Percentiles rank a stretch among this genome's conserved stretches.
phyloP scores from a whole-genome alignment of 306 rosid species.

The Geum urbanum region DNA sequence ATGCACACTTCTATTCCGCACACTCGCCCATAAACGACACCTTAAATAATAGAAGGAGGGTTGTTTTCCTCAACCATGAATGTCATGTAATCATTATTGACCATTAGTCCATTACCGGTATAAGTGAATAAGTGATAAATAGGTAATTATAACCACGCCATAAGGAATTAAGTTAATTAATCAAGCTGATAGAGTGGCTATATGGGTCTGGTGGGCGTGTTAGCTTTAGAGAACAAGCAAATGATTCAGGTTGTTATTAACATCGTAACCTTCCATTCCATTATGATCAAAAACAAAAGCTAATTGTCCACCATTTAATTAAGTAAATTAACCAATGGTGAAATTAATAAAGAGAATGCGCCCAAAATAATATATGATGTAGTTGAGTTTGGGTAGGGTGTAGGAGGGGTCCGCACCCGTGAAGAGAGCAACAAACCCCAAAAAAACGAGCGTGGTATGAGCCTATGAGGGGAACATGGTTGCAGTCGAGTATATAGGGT shows the following conservation, averaged over 20 bases:
- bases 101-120: too few relatives aligned
- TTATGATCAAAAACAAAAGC: not conserved
- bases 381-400: not conserved
- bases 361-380: not conserved
- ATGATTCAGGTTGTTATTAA: slow-evolving; percentile 36
- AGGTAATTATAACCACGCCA: too few relatives aligned
- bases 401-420: slow-evolving; percentile 20
- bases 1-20: too few relatives aligned
- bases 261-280: slow-evolving; percentile 4
- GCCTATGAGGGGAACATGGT: slow-evolving; percentile 44
- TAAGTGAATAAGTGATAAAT: too few relatives aligned
- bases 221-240: slow-evolving; percentile 24
- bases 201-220: slow-evolving; percentile 4
- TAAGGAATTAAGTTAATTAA: not conserved
- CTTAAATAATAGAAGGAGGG: too few relatives aligned
- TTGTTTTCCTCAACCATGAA: too few relatives aligned
- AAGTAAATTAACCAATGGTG: not conserved
- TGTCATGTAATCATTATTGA: too few relatives aligned
- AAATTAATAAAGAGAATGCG: not conserved
- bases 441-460: slow-evolving; percentile 48
- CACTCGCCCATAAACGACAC: too few relatives aligned
- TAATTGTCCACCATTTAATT: not conserved
- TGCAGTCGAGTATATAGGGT: slow-evolving; percentile 46
- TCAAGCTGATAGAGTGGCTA: not conserved
- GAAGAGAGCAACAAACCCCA: slow-evolving; percentile 34